phyloP scores from a whole-genome alignment of 164 flowering plant genomes.

The Akebia trifoliata region DNA sequence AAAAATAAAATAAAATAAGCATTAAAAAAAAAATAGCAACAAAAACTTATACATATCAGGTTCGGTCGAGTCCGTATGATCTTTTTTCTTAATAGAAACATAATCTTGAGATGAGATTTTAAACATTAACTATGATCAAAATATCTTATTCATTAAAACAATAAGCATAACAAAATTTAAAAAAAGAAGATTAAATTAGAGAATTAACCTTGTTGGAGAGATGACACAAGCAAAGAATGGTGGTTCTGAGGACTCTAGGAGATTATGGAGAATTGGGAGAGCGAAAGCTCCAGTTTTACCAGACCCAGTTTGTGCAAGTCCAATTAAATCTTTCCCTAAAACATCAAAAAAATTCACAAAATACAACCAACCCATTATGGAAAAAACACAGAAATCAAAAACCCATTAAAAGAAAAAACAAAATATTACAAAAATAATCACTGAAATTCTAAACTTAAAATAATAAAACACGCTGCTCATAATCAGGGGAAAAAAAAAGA shows the following conservation, averaged over 20 bases:
- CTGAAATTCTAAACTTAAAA: background rate
- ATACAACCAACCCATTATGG: background rate
- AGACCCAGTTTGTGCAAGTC: slow-evolving; percentile 90
- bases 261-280: slow-evolving; percentile 72
- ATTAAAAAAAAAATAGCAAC: background rate
- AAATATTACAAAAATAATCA: background rate
- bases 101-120: no score
- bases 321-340: slow-evolving; percentile 77
- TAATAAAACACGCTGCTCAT: background rate
- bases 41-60: background rate
- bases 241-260: slow-evolving; percentile 44
- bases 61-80: no score
- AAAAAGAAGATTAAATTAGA: background rate
- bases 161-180: background rate
- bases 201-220: slow-evolving; percentile 67
- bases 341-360: background rate
- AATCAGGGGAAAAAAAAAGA: background rate
- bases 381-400: no score
- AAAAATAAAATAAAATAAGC: background rate
- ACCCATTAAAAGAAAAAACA: background rate
- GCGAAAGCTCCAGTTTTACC: slow-evolving; percentile 99
- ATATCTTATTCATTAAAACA: background rate
- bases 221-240: slow-evolving; percentile 81
- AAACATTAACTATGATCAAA: background rate
- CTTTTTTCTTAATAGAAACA: no score